Evolutionary conservation across 1,284 basidiomycete species (phyloP).

Genomic region (Hortiboletus rubellus): DNA sequence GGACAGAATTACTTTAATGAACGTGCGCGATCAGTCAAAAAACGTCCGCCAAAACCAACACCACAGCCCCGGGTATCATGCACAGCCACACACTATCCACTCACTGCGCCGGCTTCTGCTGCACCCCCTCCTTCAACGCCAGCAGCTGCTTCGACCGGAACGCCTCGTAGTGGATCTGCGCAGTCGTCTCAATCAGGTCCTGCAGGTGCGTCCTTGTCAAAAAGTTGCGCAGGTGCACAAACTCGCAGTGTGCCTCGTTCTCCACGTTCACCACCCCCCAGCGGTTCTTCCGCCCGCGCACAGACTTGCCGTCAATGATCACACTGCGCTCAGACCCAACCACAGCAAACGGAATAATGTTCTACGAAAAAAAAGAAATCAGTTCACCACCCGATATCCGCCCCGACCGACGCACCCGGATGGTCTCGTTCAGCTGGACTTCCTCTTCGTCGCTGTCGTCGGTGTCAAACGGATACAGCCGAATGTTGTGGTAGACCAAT

Average conservation of each 20-base stretch:
- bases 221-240: constrained; percentile 96
- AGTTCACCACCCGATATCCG: neutral
- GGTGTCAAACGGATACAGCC: constrained; percentile 95
- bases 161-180: constrained; percentile 98
- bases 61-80: constrained; percentile 19
- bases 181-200: constrained; percentile 98
- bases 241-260: constrained; percentile 96
- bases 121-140: constrained; percentile 85
- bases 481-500: constrained; percentile 90
- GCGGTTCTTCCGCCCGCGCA: constrained; percentile 94
- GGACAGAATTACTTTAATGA: constrained; percentile 10
- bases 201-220: constrained; percentile 95
- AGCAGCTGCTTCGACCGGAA: constrained; percentile 98
- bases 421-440: constrained; percentile 85
- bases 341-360: constrained; percentile 94
- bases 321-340: constrained; percentile 95
- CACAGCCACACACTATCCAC: constrained; percentile 1
- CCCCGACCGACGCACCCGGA: constrained; percentile 62
- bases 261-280: constrained; percentile 99
- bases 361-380: constrained; percentile 43
- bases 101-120: constrained; percentile 49
- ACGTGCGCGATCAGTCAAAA: constrained; percentile 10
- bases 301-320: constrained; percentile 93
- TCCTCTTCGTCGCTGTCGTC: constrained; percentile 96
- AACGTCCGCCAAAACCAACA: constrained; percentile 11